These are phyloP conservation scores for Claviceps lovelessii DNA, from an alignment of 2,329 filamentous ascomycete species.

Conservation along the genomic window DNA sequence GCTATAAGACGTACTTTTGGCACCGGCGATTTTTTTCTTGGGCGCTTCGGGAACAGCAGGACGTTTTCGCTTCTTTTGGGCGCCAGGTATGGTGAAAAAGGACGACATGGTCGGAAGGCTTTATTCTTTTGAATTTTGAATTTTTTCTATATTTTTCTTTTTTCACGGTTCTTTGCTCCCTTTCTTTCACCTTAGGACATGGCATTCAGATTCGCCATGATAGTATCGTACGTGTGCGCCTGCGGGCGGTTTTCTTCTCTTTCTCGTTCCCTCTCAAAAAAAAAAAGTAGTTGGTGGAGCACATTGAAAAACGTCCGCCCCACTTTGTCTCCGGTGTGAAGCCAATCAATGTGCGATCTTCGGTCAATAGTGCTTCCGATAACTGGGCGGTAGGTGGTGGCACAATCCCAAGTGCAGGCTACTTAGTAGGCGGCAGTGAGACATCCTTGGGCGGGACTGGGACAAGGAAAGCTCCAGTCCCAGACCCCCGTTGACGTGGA, in stretches of 20 bases:
- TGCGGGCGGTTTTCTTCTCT: neutral
- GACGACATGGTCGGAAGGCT: slow-evolving; percentile 56
- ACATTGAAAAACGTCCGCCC: slow-evolving; percentile 12
- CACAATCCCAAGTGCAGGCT: slow-evolving; percentile 12
- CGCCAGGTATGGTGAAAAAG: slow-evolving; percentile 82
- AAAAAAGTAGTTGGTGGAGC: slow-evolving; percentile 27
- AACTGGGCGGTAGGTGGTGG: slow-evolving; percentile 19
- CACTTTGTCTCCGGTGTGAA: slow-evolving; percentile 1
- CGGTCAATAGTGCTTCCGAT: slow-evolving; percentile 20
- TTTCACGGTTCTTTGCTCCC: neutral
- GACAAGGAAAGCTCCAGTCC: slow-evolving; percentile 6
- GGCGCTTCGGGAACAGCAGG: slow-evolving; percentile 36
- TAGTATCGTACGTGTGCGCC: neutral
- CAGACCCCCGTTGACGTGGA: slow-evolving; percentile 19
- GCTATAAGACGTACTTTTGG: slow-evolving; percentile 20
- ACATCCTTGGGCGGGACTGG: neutral
- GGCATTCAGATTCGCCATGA: neutral
- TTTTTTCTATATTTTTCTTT: slow-evolving; percentile 7
- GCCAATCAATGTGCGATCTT: slow-evolving; percentile 12
- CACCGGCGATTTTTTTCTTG: slow-evolving; percentile 43
- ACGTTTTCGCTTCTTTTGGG: slow-evolving; percentile 84
- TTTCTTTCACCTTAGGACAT: neutral
- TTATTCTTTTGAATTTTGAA: neutral
- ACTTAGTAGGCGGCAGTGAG: neutral
- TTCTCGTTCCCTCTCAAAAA: neutral